These are phyloP conservation scores for Canariomyces notabilis DNA, from an alignment of 2,329 filamentous ascomycete species.

Conservation along the genomic window DNA sequence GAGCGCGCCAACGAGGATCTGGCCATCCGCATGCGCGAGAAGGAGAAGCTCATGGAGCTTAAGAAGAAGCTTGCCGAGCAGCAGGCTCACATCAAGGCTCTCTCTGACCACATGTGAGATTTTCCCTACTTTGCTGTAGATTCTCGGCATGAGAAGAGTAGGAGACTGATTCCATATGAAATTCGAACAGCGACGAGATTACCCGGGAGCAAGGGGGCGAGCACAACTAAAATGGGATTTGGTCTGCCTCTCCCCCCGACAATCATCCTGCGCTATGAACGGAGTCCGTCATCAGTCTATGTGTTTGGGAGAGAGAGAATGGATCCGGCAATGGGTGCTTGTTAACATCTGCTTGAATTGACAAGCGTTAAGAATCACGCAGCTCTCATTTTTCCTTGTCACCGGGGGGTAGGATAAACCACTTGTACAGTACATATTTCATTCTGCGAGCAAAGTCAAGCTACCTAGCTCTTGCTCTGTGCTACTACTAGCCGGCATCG, in stretches of 20 bases:
- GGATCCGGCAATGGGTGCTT: not conserved
- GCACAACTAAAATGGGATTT: conserved; percentile 54
- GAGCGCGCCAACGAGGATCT: conserved; percentile 82
- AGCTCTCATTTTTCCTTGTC: too few relatives aligned
- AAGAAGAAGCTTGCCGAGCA: conserved; percentile 70
- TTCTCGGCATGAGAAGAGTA: not conserved
- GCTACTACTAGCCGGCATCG: not conserved
- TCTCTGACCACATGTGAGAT: conserved; percentile 82
- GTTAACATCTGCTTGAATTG: not conserved
- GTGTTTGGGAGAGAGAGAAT: not conserved
- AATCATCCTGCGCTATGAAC: not conserved
- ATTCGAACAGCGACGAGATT: conserved; percentile 61
- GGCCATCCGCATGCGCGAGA: conserved; percentile 82
- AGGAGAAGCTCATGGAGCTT: conserved; percentile 78
- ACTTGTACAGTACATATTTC: conserved; percentile 19
- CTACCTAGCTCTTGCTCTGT: conserved; percentile 1
- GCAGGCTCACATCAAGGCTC: conserved; percentile 75
- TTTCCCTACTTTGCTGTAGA: not conserved
- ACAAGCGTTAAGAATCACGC: too few relatives aligned
- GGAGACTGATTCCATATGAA: conserved; percentile 1
- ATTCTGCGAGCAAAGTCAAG: not conserved
- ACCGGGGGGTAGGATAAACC: not conserved
- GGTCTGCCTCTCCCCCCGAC: not conserved
- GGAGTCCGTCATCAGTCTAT: not conserved
- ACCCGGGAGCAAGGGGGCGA: conserved; percentile 68